These are phyloP conservation scores for Penstemon newberryi DNA, from an alignment of 257 asterid species.

Conservation along the genomic window DNA sequence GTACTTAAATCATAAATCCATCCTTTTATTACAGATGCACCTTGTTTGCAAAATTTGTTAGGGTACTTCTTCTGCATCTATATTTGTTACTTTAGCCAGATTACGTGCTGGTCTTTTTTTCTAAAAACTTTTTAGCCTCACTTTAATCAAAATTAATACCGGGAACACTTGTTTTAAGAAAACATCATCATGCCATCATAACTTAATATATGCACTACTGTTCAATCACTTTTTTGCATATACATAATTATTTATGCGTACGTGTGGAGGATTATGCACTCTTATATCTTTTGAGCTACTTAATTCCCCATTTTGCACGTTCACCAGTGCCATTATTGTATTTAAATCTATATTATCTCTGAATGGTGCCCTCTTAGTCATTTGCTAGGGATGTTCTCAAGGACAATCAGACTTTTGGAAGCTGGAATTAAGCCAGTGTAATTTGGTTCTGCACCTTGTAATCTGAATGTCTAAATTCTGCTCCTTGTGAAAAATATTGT, in stretches of 20 bases:
- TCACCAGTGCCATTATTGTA: background rate
- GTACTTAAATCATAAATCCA: background rate
- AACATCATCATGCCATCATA: background rate
- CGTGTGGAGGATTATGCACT: constrained; percentile 13
- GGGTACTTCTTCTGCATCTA: constrained; percentile 5
- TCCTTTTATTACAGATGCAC: constrained; percentile 20
- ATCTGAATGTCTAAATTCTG: constrained; percentile 15
- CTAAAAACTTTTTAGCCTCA: background rate
- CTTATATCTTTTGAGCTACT: too few species aligned
- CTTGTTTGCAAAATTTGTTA: background rate
- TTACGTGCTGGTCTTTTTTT: background rate
- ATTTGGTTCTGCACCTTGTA: constrained; percentile 24
- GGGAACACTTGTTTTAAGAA: constrained; percentile 14
- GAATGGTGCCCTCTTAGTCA: constrained; percentile 52
- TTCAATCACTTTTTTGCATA: background rate
- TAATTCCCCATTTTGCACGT: too few species aligned
- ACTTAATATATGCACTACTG: constrained; percentile 6
- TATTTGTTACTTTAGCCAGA: background rate
- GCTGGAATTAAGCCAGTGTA: constrained; percentile 99
- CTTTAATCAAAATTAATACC: constrained; percentile 3
- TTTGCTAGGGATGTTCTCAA: constrained; percentile 88
- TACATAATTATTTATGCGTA: background rate
- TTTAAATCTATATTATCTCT: constrained; percentile 14
- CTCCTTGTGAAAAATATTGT: constrained; percentile 7
- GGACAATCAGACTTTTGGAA: constrained; percentile 96